A percentile compares a stretch with the other conserved stretches of the same genome.
These are phyloP conservation scores for Colletotrichum cordylinicola DNA, from an alignment of 2,329 filamentous ascomycete genomes.

Conservation along the genomic window DNA sequence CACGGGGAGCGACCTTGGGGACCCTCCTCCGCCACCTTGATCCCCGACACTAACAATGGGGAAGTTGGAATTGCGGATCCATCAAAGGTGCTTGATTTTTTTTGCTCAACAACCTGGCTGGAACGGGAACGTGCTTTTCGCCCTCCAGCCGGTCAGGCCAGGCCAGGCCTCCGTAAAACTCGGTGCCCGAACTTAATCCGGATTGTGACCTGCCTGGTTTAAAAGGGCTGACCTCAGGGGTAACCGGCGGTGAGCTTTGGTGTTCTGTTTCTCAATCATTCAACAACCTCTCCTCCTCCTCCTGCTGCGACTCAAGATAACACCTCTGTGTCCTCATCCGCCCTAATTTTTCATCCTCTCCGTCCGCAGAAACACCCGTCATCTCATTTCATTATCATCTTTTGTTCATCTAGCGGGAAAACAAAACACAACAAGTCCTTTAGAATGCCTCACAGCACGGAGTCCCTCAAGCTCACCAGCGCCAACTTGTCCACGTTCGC, in stretches of 20 bases:
- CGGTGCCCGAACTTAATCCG: constrained; percentile 10
- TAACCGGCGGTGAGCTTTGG: background rate
- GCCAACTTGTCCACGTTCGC: constrained; percentile 12
- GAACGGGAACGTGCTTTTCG: constrained; percentile 1
- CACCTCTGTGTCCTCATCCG: background rate
- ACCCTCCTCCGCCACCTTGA: background rate
- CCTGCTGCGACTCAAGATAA: background rate
- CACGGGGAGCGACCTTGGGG: background rate
- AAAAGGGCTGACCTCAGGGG: constrained; percentile 8
- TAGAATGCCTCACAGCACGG: constrained; percentile 24
- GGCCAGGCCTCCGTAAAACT: background rate
- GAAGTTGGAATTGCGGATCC: constrained; percentile 4
- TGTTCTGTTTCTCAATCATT: background rate
- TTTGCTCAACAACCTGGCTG: constrained; percentile 3
- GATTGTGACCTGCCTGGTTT: background rate
- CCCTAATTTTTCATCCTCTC: background rate
- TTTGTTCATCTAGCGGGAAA: background rate
- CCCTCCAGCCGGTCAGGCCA: background rate
- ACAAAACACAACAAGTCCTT: background rate
- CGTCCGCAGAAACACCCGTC: background rate
- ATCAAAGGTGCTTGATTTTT: background rate
- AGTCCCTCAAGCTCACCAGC: constrained; percentile 18
- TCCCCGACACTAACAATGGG: background rate
- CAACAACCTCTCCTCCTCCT: background rate
- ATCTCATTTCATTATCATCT: background rate